Base-by-base conservation (phyloP, 2,329 filamentous ascomycete species). In the Cordyceps tenuipes region DNA sequence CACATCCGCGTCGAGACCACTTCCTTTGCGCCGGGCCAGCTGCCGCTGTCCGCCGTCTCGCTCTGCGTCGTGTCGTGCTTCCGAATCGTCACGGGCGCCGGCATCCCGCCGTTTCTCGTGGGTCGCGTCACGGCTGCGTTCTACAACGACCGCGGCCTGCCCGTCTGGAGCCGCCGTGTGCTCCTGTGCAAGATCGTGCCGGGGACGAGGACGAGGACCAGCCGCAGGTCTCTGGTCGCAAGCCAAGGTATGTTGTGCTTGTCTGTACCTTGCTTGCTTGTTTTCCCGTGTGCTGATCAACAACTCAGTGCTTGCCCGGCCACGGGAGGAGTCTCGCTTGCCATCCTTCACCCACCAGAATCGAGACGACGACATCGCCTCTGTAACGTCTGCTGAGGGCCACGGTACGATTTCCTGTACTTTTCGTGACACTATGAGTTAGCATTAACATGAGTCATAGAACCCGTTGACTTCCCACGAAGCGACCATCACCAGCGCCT, bases 81-180 rank as follows among this genome's bases (percentile, higher is more conserved):
- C 9, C 34, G 47, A 34, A 49, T 49, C 34, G 36, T 44, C n/a
- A 19, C 36, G 4, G 36, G 29, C 21, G 9, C 17, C n/a, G 34
- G 13, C 26, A 21, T 41, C 2, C 47, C 36, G n/a, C 56, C 44
- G n/a, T 36, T 29, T 6, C 44, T 59, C 6, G 77, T 75, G 17
- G 79, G 74, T 73, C 71, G 81, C 51, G 70, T 79, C 23, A 70
- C 79, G 15, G 78, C 73, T 0, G 73, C 74, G 0, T 82, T 80
- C 57, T 79, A 77, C 67, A 77, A 82, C 69, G 58, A 63, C 1
- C 59, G 73, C 10, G 72, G 73, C 47, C 68, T 67, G 39, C 66
- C 73, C 4, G 61, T 82, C 44, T 82, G 78, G 77, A 79, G 77
- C 50, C 76, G 71, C 0, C 73, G 80, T 66, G 59, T 79, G 21